These are phyloP conservation scores for Eucalyptus fibrosa DNA, from an alignment of 345 rosid genomes.

Conservation along the genomic window DNA sequence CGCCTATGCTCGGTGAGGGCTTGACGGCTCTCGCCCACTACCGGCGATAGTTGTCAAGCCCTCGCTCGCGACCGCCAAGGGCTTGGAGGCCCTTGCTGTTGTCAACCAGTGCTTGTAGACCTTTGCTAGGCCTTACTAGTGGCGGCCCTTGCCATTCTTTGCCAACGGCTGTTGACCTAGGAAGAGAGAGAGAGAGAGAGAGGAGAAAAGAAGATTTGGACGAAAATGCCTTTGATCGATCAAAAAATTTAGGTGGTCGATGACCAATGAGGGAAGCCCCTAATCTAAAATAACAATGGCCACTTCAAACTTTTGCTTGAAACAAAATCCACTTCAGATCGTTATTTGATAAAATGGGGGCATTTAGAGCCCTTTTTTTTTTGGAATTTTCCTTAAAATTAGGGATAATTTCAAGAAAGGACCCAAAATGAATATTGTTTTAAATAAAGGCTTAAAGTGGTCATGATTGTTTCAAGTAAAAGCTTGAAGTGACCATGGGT, in stretches of 20 bases:
- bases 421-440: too few species aligned
- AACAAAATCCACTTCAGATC: rapidly evolving
- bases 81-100: too few species aligned
- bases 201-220: too few species aligned
- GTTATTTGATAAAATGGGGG: too few species aligned
- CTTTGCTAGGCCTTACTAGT: too few species aligned
- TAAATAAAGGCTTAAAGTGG: too few species aligned
- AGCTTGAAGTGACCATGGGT: too few species aligned
- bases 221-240: rapidly evolving
- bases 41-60: rapidly evolving
- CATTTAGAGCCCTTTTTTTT: rapidly evolving
- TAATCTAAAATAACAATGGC: too few species aligned
- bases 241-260: rapidly evolving
- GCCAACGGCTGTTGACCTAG: rapidly evolving
- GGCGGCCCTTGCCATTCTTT: rapidly evolving
- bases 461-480: too few species aligned
- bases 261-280: rapidly evolving
- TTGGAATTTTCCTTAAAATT: too few species aligned
- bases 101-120: rapidly evolving
- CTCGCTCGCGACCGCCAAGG: rapidly evolving
- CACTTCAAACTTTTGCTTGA: rapidly evolving
- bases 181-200: too few species aligned
- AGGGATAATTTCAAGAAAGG: too few species aligned
- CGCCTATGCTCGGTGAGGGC: rapidly evolving
- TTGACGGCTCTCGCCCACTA: rapidly evolving